Conservation (phyloP, 169 alveolate species). For the Babesia ovis region DNA sequence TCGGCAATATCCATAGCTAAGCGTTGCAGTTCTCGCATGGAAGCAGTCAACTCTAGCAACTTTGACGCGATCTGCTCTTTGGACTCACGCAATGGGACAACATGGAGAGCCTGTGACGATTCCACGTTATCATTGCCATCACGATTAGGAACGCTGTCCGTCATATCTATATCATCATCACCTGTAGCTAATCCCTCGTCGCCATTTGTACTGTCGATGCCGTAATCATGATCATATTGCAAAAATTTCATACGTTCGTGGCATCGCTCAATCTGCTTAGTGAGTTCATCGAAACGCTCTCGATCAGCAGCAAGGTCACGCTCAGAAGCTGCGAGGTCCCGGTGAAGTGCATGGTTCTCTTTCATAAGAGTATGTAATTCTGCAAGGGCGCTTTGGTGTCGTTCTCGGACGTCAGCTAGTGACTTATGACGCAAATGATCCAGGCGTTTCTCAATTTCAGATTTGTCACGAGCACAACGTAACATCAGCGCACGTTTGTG, state of each 20-base stretch:
- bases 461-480: constrained; percentile 41
- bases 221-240: constrained; percentile 29
- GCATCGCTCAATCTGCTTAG: constrained; percentile 32
- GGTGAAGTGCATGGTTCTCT: constrained; percentile 7
- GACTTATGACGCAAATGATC: not conserved
- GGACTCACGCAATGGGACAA: constrained; percentile 26
- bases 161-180: not conserved
- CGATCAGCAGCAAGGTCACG: constrained; percentile 11
- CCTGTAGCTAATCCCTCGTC: not conserved
- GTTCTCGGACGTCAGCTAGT: not conserved
- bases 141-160: not conserved
- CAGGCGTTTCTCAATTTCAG: constrained; percentile 31
- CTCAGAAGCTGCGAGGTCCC: constrained; percentile 24
- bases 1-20: constrained; percentile 41
- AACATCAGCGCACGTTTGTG: constrained; percentile 21
- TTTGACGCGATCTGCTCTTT: constrained; percentile 10
- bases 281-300: constrained; percentile 7
- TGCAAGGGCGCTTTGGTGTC: constrained; percentile 2
- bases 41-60: not conserved
- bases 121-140: not conserved
- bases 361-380: constrained; percentile 17
- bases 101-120: not conserved
- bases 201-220: not conserved
- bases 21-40: constrained; percentile 25
- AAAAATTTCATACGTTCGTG: constrained; percentile 31